phyloP scores from a whole-genome alignment of 2,329 filamentous ascomycete species.

The Ambrosiella xylebori region DNA sequence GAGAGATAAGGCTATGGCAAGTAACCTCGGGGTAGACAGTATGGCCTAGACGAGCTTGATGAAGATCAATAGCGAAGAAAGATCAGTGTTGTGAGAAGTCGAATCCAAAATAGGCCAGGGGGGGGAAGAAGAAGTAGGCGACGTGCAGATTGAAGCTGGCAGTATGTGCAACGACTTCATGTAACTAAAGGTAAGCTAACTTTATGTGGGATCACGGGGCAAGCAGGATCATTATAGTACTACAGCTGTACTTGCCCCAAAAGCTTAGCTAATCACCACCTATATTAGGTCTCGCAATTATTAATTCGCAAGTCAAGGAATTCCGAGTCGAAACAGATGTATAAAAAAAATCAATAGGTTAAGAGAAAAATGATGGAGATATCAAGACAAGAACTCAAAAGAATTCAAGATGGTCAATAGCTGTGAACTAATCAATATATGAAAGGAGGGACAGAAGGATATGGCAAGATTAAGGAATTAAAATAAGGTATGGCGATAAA shows the following conservation, averaged over 20 bases:
- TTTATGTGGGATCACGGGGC: constrained; percentile 7
- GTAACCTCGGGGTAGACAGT: background rate
- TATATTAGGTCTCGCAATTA: background rate
- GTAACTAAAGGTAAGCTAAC: background rate
- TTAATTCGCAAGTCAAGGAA: too few relatives aligned
- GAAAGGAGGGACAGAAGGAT: background rate
- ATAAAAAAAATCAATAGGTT: too few relatives aligned
- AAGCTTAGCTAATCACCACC: background rate
- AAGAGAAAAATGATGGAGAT: too few relatives aligned
- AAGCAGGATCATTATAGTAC: constrained; percentile 9
- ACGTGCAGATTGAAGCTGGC: background rate
- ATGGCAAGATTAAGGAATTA: background rate
- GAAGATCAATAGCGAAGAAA: background rate
- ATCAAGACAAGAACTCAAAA: too few relatives aligned
- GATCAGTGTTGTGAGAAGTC: background rate
- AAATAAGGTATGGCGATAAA: background rate
- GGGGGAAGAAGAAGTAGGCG: background rate
- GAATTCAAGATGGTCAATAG: too few relatives aligned
- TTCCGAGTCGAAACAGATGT: too few relatives aligned
- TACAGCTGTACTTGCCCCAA: background rate
- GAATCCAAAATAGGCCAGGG: background rate
- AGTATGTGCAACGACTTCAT: background rate
- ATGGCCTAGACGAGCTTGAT: background rate
- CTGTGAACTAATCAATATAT: too few relatives aligned
- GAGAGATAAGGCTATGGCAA: background rate